Base-by-base conservation (phyloP, 805 yeast species). In the Maudiozyma saulgeensis region DNA sequence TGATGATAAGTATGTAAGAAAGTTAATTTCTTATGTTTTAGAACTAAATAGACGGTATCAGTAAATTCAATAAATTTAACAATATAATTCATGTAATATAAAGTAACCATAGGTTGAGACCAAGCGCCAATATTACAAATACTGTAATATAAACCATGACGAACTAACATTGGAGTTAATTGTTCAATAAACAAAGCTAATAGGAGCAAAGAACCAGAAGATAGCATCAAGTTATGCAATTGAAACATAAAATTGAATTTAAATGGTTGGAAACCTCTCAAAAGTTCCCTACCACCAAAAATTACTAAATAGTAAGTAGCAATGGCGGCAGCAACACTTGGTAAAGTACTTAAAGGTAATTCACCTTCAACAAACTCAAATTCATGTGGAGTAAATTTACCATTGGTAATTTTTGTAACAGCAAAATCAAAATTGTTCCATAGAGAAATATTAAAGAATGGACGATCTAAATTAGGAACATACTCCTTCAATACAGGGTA, bases 1-100 rank as follows among this genome's bases (percentile, higher is more conserved):
- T 91, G 98, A 70, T 91, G 99, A 71, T 89, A 91, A 49, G 96
- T 88, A 70, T 91, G 99, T 67, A 91, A 76, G 65, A 91, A 93
- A 53, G 93, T 84, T 69, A 91, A 75, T 63, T 87, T 89, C 73
- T 93, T 93, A 75, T 87, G 84, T 72, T 88, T 87, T 66, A 91
- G 76, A 44, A 93, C 97, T 62, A 93, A 74, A 73, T 91, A 89
- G 16, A 89, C 78, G 26, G 99, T 91, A 66, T 91, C 99, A 53
- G 89, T 68, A 58, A 93, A 82, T 74, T 91, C 98, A 59, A 84
- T 65, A 71, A 77, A 91, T 71, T 91, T 91, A 66, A 93, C 84
- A 69, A 91, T 74, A 71, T 90, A 91, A 74, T 90, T 91, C 71
- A 91, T 73, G 73, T 90, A 91, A 72, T 93, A 91, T 56, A 91